Base-by-base conservation (phyloP, 1,284 basidiomycete species). In the Pseudozyma flocculosa region DNA sequence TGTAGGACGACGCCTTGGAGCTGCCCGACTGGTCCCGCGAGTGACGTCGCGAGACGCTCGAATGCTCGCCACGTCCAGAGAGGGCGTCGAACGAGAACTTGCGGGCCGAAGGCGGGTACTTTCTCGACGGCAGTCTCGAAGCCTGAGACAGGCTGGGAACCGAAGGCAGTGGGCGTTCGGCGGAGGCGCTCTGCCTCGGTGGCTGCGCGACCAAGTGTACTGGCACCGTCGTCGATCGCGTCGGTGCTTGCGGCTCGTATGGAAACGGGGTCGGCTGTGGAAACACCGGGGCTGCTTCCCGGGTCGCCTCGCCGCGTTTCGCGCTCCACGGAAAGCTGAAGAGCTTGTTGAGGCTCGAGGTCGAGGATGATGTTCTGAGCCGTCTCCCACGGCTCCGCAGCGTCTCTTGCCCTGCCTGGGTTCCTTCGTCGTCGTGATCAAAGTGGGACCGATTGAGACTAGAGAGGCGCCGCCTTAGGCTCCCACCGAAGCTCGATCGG, bases 311-410 rank as follows among this genome's bases (percentile, higher is more conserved):
- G 32, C 15, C 4, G 10, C 32, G 43, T 23, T 46, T 50, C 15
- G 51, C 49, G n/a, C n/a, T n/a, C 48, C 60, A 54, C 1, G 60
- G 54, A 44, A 62, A 62, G 40, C 60, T 54, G 46, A 62, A 62
- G 18, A 57, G 45, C 45, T 51, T 62, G 46, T 54, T 57, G 23
- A 62, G 37, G 45, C 54, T 62, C 34, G 48, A 43, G 4, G 49
- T 51, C 22, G 60, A 62, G 34, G 51, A 57, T 0, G 54, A 54
- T 13, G 60, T 42, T n/a, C n/a, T n/a, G n/a, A n/a, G n/a, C n/a
- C n/a, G n/a, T n/a, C n/a, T n/a, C n/a, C n/a, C n/a, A n/a, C n/a
- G n/a, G n/a, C n/a, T n/a, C n/a, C n/a, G n/a, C n/a, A n/a, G n/a
- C n/a, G n/a, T n/a, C n/a, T 22, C 26, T 7, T 29, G 26, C 26